These are phyloP conservation scores for Hypericum perforatum DNA, from an alignment of 345 rosid species.

Conservation along the genomic window DNA sequence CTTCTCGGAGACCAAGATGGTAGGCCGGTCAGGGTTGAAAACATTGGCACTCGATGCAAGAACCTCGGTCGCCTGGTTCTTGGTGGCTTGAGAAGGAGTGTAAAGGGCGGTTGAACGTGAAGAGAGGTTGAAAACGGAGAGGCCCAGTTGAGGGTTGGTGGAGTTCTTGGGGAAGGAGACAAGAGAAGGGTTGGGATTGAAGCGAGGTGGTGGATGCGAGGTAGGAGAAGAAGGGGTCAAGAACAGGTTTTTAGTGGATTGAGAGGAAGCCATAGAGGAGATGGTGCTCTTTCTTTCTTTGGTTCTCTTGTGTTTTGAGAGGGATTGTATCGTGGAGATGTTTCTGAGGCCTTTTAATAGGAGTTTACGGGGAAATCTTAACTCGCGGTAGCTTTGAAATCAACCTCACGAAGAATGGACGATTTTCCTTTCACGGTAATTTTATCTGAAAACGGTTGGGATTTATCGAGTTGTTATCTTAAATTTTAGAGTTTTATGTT, in stretches of 20 bases:
- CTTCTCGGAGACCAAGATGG: constrained; percentile 70
- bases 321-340: not conserved
- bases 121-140: not conserved
- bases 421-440: not conserved
- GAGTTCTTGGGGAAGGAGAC: constrained; percentile 18
- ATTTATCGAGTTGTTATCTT: too few species aligned
- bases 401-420: too few species aligned
- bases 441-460: too few species aligned
- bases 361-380: not conserved
- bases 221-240: not conserved
- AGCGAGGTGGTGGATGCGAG: constrained; percentile 7
- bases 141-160: constrained; percentile 16
- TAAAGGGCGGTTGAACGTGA: constrained; percentile 1
- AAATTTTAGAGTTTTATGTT: too few species aligned
- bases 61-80: not conserved
- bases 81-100: not conserved
- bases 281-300: not conserved
- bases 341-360: not conserved
- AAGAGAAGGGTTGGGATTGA: constrained; percentile 10
- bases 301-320: not conserved
- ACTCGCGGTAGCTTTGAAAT: too few species aligned
- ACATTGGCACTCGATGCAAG: too few species aligned
- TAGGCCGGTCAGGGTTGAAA: constrained; percentile 13
- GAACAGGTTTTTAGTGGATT: constrained; percentile 1
- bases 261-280: constrained; percentile 4